Evolutionary conservation across 805 yeast genomes (phyloP).

Genomic region (Suhomyces faveliae): DNA sequence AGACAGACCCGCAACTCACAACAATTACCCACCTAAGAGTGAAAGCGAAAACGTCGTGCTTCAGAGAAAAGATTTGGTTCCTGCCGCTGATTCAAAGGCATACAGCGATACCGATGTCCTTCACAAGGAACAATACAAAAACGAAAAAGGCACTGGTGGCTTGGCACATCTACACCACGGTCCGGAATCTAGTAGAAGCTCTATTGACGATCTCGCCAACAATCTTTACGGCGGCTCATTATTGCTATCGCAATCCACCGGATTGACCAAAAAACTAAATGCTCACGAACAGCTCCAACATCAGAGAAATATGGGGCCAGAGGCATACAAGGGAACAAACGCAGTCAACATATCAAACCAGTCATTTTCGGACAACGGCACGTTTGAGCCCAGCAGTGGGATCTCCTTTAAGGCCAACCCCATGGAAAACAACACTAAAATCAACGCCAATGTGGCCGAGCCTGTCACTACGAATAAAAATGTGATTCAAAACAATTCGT

Average conservation of each 20-base stretch:
- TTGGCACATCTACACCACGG: neutral
- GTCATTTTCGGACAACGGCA: slow-evolving; percentile 5
- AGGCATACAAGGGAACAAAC: slow-evolving; percentile 7
- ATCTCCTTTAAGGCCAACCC: slow-evolving; percentile 35
- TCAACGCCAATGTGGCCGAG: slow-evolving; percentile 18
- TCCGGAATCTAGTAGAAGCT: slow-evolving; percentile 18
- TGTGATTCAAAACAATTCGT: slow-evolving; percentile 35
- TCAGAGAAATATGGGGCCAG: slow-evolving; percentile 9
- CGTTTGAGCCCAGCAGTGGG: slow-evolving; percentile 26
- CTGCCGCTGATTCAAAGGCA: neutral
- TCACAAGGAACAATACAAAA: slow-evolving; percentile 1
- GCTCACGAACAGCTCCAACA: slow-evolving; percentile 7
- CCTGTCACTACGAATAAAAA: slow-evolving; percentile 33
- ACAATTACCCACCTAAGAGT: neutral
- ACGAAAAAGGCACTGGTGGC: neutral
- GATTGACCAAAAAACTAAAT: slow-evolving; percentile 34
- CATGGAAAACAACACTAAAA: slow-evolving; percentile 13
- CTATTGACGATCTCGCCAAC: slow-evolving; percentile 25
- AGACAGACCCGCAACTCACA: neutral
- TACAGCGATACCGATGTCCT: neutral
- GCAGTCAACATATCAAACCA: slow-evolving; percentile 7
- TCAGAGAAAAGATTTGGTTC: neutral
- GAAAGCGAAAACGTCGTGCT: neutral
- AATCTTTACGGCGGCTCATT: slow-evolving; percentile 44
- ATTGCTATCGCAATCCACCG: slow-evolving; percentile 43